Evolutionary conservation across 2,329 filamentous ascomycete species (phyloP).

Genomic region (Xylariaceae sp.): DNA sequence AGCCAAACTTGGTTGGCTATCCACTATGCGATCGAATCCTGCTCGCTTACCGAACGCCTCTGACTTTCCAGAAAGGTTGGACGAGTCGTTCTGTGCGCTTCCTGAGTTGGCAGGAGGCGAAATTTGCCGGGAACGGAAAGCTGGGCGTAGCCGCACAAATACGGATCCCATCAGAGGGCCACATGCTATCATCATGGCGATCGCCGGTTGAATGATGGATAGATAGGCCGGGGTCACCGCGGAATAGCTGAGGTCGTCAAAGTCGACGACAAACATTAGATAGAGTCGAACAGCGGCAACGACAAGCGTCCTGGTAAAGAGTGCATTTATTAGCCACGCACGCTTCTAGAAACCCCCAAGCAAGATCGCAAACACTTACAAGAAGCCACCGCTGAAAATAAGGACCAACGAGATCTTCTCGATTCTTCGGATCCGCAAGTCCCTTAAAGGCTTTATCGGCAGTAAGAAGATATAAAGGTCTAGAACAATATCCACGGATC

Average conservation of each 20-base stretch:
- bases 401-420: neutral
- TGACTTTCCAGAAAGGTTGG: neutral
- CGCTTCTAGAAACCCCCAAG: neutral
- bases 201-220: neutral
- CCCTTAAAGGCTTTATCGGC: neutral
- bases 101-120: neutral
- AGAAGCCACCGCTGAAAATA: neutral
- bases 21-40: neutral
- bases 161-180: neutral
- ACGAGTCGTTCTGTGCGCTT: neutral
- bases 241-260: neutral
- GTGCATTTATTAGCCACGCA: neutral
- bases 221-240: neutral
- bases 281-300: neutral
- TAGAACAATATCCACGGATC: neutral
- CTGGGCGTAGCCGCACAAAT: neutral
- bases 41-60: neutral
- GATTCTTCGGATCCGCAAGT: neutral
- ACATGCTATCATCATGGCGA: neutral
- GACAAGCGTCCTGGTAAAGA: neutral
- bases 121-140: neutral
- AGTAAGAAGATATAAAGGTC: neutral
- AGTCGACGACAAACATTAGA: neutral
- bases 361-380: neutral
- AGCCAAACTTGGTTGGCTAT: neutral